Evolutionary conservation across 2,329 filamentous ascomycete species (phyloP).

Genomic region (Graphilbum fragrans): DNA sequence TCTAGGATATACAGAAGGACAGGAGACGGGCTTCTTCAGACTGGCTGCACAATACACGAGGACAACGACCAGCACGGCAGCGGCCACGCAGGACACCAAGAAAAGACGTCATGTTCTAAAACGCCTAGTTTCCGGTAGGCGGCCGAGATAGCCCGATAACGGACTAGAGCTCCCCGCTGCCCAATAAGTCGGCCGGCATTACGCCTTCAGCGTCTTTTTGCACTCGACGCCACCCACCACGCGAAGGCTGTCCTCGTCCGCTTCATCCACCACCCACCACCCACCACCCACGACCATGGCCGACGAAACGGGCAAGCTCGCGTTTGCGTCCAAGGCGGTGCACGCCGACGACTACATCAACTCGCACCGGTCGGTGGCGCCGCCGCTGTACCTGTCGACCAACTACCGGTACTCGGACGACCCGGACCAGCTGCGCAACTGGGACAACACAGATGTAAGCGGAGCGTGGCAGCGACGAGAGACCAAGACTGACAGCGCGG

Average conservation of each 20-base stretch:
- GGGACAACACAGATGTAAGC: slow-evolving; percentile 44
- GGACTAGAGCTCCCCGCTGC: too few relatives aligned
- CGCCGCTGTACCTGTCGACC: slow-evolving; percentile 80
- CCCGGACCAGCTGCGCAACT: slow-evolving; percentile 47
- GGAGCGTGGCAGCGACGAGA: neutral
- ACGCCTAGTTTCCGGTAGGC: too few relatives aligned
- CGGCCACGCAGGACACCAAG: too few relatives aligned
- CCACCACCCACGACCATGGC: neutral
- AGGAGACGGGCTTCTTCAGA: too few relatives aligned
- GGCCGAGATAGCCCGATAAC: too few relatives aligned
- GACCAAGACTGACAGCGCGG: neutral
- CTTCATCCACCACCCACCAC: too few relatives aligned
- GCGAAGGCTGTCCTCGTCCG: too few relatives aligned
- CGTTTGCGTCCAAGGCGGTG: slow-evolving; percentile 59
- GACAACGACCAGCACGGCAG: too few relatives aligned
- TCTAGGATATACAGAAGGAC: too few relatives aligned
- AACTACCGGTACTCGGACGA: slow-evolving; percentile 74
- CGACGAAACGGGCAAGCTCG: slow-evolving; percentile 22
- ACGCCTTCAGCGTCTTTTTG: neutral
- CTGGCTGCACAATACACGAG: too few relatives aligned
- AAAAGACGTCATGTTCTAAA: too few relatives aligned
- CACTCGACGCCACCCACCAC: neutral
- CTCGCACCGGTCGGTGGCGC: slow-evolving; percentile 66
- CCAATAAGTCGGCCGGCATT: too few relatives aligned
- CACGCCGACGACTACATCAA: slow-evolving; percentile 75